Percentiles rank a stretch among this genome's conserved stretches.
Evolutionary conservation across 1,284 basidiomycete genomes (phyloP).

Genomic region (Pseudozyma pruni): DNA sequence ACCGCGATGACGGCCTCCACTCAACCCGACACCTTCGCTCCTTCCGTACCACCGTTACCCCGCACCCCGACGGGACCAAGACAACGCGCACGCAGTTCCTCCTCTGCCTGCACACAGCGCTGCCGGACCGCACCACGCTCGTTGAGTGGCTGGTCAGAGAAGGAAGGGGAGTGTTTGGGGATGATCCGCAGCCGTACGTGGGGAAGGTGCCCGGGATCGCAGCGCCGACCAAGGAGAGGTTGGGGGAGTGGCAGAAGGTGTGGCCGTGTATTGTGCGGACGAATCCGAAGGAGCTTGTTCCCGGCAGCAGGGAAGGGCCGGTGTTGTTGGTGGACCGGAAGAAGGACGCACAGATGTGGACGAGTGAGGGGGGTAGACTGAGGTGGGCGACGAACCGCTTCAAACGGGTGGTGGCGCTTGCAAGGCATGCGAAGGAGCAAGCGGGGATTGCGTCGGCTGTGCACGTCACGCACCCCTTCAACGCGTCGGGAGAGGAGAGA

Average conservation of each 20-base stretch:
- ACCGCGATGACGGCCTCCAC: slow-evolving; percentile 41
- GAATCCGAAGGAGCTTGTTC: slow-evolving; percentile 31
- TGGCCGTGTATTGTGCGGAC: slow-evolving; percentile 63
- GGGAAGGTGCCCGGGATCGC: slow-evolving; percentile 77
- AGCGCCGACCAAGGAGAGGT: slow-evolving; percentile 78
- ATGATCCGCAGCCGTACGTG: slow-evolving; percentile 65
- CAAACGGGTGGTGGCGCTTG: slow-evolving; percentile 35
- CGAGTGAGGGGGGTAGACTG: slow-evolving; percentile 7
- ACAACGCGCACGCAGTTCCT: slow-evolving; percentile 35
- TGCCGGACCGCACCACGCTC: slow-evolving; percentile 21
- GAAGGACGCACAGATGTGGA: slow-evolving; percentile 43
- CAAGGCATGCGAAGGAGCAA: slow-evolving; percentile 20
- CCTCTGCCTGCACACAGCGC: slow-evolving; percentile 32
- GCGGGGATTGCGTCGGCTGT: slow-evolving; percentile 31
- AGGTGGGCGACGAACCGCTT: slow-evolving; percentile 37
- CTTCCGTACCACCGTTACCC: slow-evolving; percentile 39
- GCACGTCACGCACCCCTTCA: slow-evolving; percentile 49
- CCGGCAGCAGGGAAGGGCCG: slow-evolving; percentile 5
- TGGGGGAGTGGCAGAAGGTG: slow-evolving; percentile 70
- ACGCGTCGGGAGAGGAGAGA: slow-evolving; percentile 19
- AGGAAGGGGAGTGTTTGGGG: slow-evolving; percentile 18
- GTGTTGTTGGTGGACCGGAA: slow-evolving; percentile 50
- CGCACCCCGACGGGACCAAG: too few relatives aligned
- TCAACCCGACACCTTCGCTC: slow-evolving; percentile 53
- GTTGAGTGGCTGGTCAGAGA: slow-evolving; percentile 15